phyloP scores from a whole-genome alignment of 441 rosid species.

The Cnidoscolus chayamansa region DNA sequence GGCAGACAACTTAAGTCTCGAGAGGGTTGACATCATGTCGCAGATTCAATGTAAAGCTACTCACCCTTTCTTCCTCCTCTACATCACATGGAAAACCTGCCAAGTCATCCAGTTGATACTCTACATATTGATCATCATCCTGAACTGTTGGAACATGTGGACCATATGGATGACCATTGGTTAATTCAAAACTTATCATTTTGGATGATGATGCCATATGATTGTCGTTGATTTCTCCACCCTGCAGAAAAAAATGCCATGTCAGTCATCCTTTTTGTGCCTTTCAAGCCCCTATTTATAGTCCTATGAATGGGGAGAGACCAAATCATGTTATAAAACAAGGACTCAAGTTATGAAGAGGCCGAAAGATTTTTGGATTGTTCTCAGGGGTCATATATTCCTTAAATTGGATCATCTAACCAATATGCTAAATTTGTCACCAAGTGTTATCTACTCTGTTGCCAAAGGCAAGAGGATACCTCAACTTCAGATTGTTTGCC shows the following conservation, averaged over 20 bases:
- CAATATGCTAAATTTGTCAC: not conserved
- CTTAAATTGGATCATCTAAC: not conserved
- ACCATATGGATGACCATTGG: slow-evolving; percentile 55
- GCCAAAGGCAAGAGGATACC: slow-evolving; percentile 32
- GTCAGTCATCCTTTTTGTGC: not conserved
- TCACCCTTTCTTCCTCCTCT: slow-evolving; percentile 91
- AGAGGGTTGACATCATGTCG: not conserved
- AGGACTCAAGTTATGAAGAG: not conserved
- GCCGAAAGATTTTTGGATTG: not conserved
- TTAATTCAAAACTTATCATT: slow-evolving; percentile 80
- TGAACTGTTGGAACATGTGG: slow-evolving; percentile 53
- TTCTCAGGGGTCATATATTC: no score
- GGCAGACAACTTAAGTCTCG: not conserved
- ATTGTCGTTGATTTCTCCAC: slow-evolving; percentile 38
- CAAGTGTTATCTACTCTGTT: not conserved
- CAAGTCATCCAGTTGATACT: slow-evolving; percentile 72
- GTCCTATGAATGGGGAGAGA: not conserved
- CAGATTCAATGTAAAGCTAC: slow-evolving; percentile 14
- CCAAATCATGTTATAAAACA: not conserved
- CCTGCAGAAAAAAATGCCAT: slow-evolving; percentile 40
- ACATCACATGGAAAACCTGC: slow-evolving; percentile 63
- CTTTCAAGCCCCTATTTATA: not conserved
- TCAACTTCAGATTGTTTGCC: slow-evolving; percentile 34
- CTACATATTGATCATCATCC: slow-evolving; percentile 70
- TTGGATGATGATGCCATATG: slow-evolving; percentile 53